Conservation (phyloP, 768 basidiomycete genomes). For the Suillus plorans region DNA sequence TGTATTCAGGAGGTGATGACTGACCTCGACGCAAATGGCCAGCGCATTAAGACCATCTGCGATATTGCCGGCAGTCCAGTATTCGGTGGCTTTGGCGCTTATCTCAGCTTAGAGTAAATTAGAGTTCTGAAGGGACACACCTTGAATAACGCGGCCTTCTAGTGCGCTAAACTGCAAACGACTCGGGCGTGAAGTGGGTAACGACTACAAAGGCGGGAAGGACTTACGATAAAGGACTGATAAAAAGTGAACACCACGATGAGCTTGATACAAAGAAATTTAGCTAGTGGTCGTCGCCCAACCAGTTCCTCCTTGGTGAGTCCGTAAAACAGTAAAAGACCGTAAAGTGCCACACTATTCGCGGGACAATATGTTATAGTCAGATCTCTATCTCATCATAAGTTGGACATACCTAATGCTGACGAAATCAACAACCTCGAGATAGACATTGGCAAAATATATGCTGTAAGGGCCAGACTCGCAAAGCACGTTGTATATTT, state of each 20-base stretch:
- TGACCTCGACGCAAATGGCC: slow-evolving; percentile 79
- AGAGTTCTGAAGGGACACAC: slow-evolving; percentile 29
- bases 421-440: slow-evolving; percentile 72
- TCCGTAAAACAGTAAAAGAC: slow-evolving; percentile 79
- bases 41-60: slow-evolving; percentile 83
- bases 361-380: not conserved
- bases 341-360: slow-evolving; percentile 78
- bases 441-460: slow-evolving; percentile 66
- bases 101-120: not conserved
- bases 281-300: slow-evolving; percentile 74
- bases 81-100: slow-evolving; percentile 54
- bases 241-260: slow-evolving; percentile 91
- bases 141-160: slow-evolving; percentile 66
- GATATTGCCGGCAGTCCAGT: slow-evolving; percentile 84
- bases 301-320: slow-evolving; percentile 78
- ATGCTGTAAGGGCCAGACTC: slow-evolving; percentile 56
- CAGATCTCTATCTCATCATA: not conserved
- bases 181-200: not conserved
- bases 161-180: slow-evolving; percentile 59
- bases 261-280: slow-evolving; percentile 85
- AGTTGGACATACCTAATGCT: slow-evolving; percentile 65
- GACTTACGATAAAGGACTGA: slow-evolving; percentile 70
- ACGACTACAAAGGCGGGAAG: not conserved
- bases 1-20: slow-evolving; percentile 5
- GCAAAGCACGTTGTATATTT: slow-evolving; percentile 70